Percentiles rank a stretch among this genome's conserved stretches.
phyloP scores from a whole-genome alignment of 768 basidiomycete genomes.

The Serendipita indica region DNA sequence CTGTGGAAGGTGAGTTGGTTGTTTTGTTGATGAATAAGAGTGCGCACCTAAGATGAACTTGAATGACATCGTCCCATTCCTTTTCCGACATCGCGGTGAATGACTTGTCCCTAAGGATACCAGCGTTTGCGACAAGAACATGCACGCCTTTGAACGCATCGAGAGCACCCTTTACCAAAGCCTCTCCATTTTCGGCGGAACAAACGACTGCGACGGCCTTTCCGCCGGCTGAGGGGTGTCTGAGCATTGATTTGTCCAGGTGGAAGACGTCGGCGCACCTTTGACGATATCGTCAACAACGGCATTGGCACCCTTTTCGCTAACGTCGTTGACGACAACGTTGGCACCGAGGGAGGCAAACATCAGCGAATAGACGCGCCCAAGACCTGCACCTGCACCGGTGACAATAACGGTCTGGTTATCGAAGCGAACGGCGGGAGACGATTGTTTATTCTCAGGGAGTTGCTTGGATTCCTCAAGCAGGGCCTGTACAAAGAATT shows the following conservation, averaged over 20 bases:
- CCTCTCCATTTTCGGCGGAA: constrained; percentile 85
- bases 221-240: constrained; percentile 52
- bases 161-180: constrained; percentile 72
- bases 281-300: constrained; percentile 80
- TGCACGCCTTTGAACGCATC: constrained; percentile 83
- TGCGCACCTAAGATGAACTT: constrained; percentile 57
- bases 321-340: constrained; percentile 92
- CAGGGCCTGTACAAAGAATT: constrained; percentile 27
- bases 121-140: constrained; percentile 82
- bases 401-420: constrained; percentile 89
- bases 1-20: constrained; percentile 21
- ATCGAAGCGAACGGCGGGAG: constrained; percentile 62
- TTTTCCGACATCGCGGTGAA: constrained; percentile 77
- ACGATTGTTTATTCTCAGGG: constrained; percentile 52
- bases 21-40: neutral
- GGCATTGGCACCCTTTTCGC: constrained; percentile 61
- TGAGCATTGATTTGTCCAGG: neutral
- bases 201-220: constrained; percentile 71
- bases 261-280: constrained; percentile 29
- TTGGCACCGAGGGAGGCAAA: constrained; percentile 88
- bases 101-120: constrained; percentile 85
- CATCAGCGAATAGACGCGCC: constrained; percentile 83
- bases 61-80: constrained; percentile 89
- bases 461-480: constrained; percentile 50
- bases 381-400: constrained; percentile 88